A percentile compares a stretch with the other conserved stretches of the same genome.
Conservation (phyloP, 148 eudicot species). For the Vaccinium darrowii region DNA sequence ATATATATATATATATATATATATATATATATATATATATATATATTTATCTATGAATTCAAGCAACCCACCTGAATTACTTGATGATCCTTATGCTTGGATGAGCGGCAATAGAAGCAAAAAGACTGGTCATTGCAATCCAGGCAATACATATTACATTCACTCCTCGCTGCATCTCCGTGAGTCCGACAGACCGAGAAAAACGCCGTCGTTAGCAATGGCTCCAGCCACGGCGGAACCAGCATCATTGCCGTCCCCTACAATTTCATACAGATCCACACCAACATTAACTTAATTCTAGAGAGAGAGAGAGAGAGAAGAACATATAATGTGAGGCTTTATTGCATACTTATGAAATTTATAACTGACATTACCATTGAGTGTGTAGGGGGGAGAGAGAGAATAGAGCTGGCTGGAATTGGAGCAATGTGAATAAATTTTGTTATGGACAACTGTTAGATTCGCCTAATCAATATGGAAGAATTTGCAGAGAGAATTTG, state of each 20-base stretch:
- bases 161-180: constrained; percentile 75
- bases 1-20: no score
- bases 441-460: constrained; percentile 23
- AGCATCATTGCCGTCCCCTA: constrained; percentile 26
- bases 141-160: constrained; percentile 88
- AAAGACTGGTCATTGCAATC: constrained; percentile 70
- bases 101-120: constrained; percentile 82
- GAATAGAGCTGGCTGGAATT: neutral
- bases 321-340: neutral
- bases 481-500: neutral
- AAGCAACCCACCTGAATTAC: constrained; percentile 62
- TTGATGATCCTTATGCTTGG: constrained; percentile 79
- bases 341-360: constrained; percentile 1
- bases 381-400: neutral
- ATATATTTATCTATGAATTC: no score
- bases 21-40: no score
- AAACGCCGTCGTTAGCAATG: constrained; percentile 59
- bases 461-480: constrained; percentile 16
- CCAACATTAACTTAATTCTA: neutral
- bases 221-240: constrained; percentile 83
- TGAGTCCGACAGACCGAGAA: constrained; percentile 69
- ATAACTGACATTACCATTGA: constrained; percentile 28
- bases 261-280: neutral
- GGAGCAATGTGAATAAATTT: constrained; percentile 12
- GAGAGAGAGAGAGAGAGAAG: neutral